Evolutionary conservation across 1,284 basidiomycete genomes (phyloP).

Genomic region (Rhodotorula sp.): DNA sequence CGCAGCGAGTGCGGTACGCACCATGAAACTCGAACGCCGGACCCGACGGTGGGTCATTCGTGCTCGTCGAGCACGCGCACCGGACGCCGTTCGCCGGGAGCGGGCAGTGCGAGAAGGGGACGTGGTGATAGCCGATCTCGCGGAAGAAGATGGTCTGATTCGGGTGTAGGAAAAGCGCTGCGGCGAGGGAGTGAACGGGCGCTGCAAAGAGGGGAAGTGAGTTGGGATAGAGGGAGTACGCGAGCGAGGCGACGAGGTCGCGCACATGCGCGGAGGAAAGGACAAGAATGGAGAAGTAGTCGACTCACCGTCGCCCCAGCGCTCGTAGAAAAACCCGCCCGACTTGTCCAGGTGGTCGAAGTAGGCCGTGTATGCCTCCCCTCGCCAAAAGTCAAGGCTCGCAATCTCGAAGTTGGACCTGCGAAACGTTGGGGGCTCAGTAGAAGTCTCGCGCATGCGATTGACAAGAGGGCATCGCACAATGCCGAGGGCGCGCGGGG

Average conservation of each 20-base stretch:
- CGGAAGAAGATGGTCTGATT: conserved; percentile 56
- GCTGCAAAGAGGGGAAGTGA: conserved; percentile 56
- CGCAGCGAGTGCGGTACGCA: conserved; percentile 3
- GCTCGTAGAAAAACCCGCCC: conserved; percentile 73
- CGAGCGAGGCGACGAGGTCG: neutral
- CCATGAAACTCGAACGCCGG: conserved; percentile 17
- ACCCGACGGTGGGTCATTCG: neutral
- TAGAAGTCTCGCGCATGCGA: no score
- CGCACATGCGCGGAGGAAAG: no score
- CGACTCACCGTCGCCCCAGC: conserved; percentile 57
- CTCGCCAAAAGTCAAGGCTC: conserved; percentile 70
- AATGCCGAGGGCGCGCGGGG: no score
- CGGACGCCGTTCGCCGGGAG: neutral
- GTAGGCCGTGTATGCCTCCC: conserved; percentile 72
- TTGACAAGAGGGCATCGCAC: no score
- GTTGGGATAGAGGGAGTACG: neutral
- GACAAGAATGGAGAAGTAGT: neutral
- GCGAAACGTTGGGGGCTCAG: neutral
- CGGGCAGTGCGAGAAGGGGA: conserved; percentile 53
- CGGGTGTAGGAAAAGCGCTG: conserved; percentile 65
- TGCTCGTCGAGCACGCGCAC: conserved; percentile 46
- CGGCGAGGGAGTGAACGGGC: conserved; percentile 79
- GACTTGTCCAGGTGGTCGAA: conserved; percentile 70
- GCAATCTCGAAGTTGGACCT: conserved; percentile 66
- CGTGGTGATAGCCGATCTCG: conserved; percentile 38